Base-by-base conservation (phyloP, 768 basidiomycete species). In the Pisolithus microcarpus region DNA sequence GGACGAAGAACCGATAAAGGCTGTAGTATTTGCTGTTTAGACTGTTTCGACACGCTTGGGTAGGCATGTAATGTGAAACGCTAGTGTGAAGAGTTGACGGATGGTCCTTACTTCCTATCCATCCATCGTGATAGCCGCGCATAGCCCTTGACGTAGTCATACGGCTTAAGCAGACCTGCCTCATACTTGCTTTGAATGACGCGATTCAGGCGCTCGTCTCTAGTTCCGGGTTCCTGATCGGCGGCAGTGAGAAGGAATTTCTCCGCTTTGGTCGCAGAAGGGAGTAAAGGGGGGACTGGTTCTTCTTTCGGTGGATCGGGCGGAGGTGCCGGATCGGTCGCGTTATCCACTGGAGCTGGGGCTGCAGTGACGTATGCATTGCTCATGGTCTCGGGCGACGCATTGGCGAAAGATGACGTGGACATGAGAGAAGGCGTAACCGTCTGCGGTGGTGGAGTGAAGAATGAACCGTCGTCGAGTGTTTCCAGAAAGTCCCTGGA, bases 141-240 rank as follows among this genome's bases (percentile, higher is more conserved):
- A 60, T 97, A 98, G 0, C 95, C 95, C 61, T 93, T 93, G 46
- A 93, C 91, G 58, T 97, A 96, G 68, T 97, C 94, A 61, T 95
- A 96, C 3, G 95, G 95, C 62, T 91, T 93, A 56, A 97, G 70
- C 39, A 98, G 67, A 0, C 94, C 95, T 2, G 95, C 95, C 62
- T 98, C 94, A 68, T 96, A 97, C 69, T 97, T 98, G 61, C 89
- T 91, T 57, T 87, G 80, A 58, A 97, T 98, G 56, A 97, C 95
- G 52, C 88, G 78, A 57, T 85, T 89, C 46, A 98, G 70, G 1
- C 94, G 82, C 58, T 95, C 90, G 58, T 94, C 88, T 39, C 95
- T 76, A 21, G 91, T 87, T 0, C 94, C 94, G 1, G 87, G 80
- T 49, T 87, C 89, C 61, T 96, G 94, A 66, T 97, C 95, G 0